Evolutionary conservation across 768 basidiomycete genomes (phyloP).

Genomic region (Termitomyces sp.): DNA sequence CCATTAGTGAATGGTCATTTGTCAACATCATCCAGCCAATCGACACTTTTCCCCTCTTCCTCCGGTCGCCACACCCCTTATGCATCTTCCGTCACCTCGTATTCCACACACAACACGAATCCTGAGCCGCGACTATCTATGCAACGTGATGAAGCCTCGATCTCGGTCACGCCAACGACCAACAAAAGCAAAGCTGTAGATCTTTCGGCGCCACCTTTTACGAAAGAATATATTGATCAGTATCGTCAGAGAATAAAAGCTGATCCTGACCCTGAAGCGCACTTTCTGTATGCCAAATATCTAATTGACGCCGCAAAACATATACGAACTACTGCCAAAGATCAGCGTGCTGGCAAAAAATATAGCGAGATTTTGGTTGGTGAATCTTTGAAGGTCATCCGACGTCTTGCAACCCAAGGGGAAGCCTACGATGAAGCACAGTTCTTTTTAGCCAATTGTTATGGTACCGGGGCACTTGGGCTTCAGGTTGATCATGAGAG

Average conservation of each 20-base stretch:
- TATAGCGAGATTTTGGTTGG: slow-evolving; percentile 83
- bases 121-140: slow-evolving; percentile 53
- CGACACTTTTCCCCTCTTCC: slow-evolving; percentile 21
- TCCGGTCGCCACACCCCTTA: slow-evolving; percentile 9
- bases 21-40: slow-evolving; percentile 25
- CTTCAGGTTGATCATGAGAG: slow-evolving; percentile 96
- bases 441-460: slow-evolving; percentile 96
- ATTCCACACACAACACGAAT: slow-evolving; percentile 29
- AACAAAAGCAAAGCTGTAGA: slow-evolving; percentile 79
- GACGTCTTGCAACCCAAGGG: slow-evolving; percentile 87
- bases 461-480: slow-evolving; percentile 94
- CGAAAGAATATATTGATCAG: slow-evolving; percentile 95
- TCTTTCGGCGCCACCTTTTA: slow-evolving; percentile 78
- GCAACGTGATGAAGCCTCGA: slow-evolving; percentile 50
- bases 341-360: slow-evolving; percentile 81
- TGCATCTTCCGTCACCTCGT: slow-evolving; percentile 18
- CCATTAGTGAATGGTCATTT: slow-evolving; percentile 16
- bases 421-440: slow-evolving; percentile 94
- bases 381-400: slow-evolving; percentile 89
- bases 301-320: slow-evolving; percentile 97
- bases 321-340: slow-evolving; percentile 65
- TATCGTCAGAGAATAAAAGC: slow-evolving; percentile 96
- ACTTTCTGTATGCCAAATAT: slow-evolving; percentile 97
- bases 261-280: slow-evolving; percentile 97
- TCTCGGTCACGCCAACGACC: slow-evolving; percentile 50